A percentile compares a stretch with the other conserved stretches of the same genome.
phyloP scores from a whole-genome alignment of 345 rosid genomes.

The Eucalyptus erythrocorys region DNA sequence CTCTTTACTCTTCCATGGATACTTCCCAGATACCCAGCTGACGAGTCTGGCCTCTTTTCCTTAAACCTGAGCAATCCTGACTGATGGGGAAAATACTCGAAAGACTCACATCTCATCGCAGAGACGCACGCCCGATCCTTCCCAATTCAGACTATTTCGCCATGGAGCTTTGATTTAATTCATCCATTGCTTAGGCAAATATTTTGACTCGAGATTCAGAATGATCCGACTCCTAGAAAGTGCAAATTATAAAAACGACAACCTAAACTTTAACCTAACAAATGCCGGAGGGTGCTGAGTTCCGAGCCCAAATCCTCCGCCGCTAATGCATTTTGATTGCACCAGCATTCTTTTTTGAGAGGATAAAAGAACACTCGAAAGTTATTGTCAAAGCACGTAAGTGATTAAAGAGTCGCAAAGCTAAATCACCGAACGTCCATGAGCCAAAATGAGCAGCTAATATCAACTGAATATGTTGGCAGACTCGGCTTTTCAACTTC shows the following conservation, averaged over 20 bases:
- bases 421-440: background rate
- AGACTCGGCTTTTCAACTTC: background rate
- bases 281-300: background rate
- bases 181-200: background rate
- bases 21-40: background rate
- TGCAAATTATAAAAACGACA: background rate
- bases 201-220: background rate
- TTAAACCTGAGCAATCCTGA: background rate
- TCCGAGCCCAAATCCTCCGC: background rate
- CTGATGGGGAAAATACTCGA: background rate
- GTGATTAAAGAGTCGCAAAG: background rate
- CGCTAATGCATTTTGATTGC: background rate
- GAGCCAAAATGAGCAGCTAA: background rate
- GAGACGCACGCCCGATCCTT: background rate
- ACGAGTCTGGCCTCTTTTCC: background rate
- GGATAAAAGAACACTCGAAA: background rate
- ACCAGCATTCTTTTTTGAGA: background rate
- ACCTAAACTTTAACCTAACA: background rate
- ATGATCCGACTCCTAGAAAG: background rate
- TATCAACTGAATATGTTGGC: background rate
- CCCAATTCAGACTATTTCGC: background rate
- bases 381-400: background rate
- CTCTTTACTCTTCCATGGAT: background rate
- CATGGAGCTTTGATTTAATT: background rate
- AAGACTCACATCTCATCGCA: background rate